Evolutionary conservation across 306 rosid genomes (phyloP), one percentile per base, ranked within the genome.

Genomic region (Lupinus albus): DNA sequence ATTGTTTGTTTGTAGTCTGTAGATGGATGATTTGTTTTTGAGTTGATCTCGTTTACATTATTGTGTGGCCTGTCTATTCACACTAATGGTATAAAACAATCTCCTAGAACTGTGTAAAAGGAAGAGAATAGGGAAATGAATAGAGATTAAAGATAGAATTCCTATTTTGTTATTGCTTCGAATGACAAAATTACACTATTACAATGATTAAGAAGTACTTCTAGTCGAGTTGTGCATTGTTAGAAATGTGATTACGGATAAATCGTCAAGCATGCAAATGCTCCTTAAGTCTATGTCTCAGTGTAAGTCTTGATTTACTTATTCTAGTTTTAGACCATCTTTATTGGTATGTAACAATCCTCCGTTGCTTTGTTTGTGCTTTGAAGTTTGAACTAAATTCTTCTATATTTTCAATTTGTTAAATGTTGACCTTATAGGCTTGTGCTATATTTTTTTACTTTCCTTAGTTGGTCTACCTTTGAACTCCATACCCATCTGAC

Each of bases 331-430:
- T 64, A 28, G 20, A 13, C 73, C 52, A 69, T 53, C 60, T 44
- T 38, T 15, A 12, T 48, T 38, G 33, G 65, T 20, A 53, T 56
- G 51, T 36, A 44, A 53, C 59, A 71, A 13, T 30, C 8, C 18
- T 15, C 32, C 8, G 7, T 53, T 60, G 71, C 39, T 69, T 47
- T 46, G 30, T 62, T 71, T 64, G 53, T 55, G 56, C 64, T 51
- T 42, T 73, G 42, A 32, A 6, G 53, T 51, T 42, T 73, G 35
- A 32, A 8, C 50, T n/a, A 18, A 68, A 48, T 63, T 70, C 6
- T 61, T 61, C 48, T 83, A 11, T 66, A 16, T 35, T 74, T 76
- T 61, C 52, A 48, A 21, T 71, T 36, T 48, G 48, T 32, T 68
- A 18, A 59, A 15, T 15, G 12, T 73, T 52, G 30, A 44, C 52